These are phyloP conservation scores for Curvularia spicifera DNA, from an alignment of 2,329 filamentous ascomycete genomes.

Conservation along the genomic window DNA sequence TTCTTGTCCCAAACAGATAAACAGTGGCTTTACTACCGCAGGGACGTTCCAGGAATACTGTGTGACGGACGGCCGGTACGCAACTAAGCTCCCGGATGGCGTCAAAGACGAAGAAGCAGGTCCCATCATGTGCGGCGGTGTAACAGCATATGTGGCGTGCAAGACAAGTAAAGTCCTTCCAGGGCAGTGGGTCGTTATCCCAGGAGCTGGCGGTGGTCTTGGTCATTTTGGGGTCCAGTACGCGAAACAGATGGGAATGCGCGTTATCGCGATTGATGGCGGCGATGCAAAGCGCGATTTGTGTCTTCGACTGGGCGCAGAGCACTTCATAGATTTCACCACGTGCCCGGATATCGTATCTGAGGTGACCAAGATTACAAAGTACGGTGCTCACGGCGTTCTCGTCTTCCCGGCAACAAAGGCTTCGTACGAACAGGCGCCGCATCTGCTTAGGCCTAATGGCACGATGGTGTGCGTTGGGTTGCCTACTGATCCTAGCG, in stretches of 20 bases:
- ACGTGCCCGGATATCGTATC: slow-evolving; percentile 67
- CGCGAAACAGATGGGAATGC: slow-evolving; percentile 62
- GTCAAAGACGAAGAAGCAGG: slow-evolving; percentile 55
- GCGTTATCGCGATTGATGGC: slow-evolving; percentile 63
- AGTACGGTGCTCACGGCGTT: slow-evolving; percentile 79
- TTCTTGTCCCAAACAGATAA: slow-evolving; percentile 59
- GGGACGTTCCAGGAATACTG: slow-evolving; percentile 54
- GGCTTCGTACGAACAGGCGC: slow-evolving; percentile 44
- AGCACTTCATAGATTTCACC: slow-evolving; percentile 63
- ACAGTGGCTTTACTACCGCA: slow-evolving; percentile 67
- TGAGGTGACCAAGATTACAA: slow-evolving; percentile 55
- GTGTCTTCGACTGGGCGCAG: slow-evolving; percentile 59
- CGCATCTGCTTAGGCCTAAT: slow-evolving; percentile 33
- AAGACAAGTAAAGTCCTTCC: slow-evolving; percentile 44
- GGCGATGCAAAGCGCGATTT: slow-evolving; percentile 57
- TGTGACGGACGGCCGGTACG: slow-evolving; percentile 54
- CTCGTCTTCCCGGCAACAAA: slow-evolving; percentile 71
- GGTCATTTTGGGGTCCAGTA: slow-evolving; percentile 40
- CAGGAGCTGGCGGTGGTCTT: slow-evolving; percentile 48
- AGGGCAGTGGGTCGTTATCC: slow-evolving; percentile 50
- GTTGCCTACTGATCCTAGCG: slow-evolving; percentile 30
- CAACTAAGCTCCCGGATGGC: slow-evolving; percentile 54
- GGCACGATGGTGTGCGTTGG: slow-evolving; percentile 43
- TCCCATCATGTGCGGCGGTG: slow-evolving; percentile 49
- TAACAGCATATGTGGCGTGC: slow-evolving; percentile 57